Base-by-base conservation (phyloP, 371 early-diverging fungal species). In the Coemansia sp. region DNA sequence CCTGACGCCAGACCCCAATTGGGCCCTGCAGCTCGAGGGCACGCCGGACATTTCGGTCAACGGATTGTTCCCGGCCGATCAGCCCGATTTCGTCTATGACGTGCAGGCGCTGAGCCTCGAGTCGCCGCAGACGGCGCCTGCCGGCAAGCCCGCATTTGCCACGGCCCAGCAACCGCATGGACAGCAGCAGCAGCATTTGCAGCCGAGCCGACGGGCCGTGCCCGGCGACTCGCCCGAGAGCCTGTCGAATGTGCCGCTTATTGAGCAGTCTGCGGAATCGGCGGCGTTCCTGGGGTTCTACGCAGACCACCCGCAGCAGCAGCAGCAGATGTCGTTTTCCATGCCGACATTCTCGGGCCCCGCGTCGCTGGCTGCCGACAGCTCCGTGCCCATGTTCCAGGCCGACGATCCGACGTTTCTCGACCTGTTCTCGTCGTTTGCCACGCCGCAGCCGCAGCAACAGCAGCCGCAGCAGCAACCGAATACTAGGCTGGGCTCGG, bases 161-260 rank as follows among this genome's bases (percentile, higher is more conserved):
- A n/a, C 20, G 26, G 4, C 6, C 38, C 11, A 5, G 31, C 51
- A 13, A 10, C 51, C 5, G 35, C 10, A 10, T 32, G n/a, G 5
- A 7, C 35, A 34, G n/a, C 50, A 30, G 30, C 50, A 9, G 36
- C 36, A 34, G 16, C 14, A 52, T 4, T 32, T 11, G 5, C 50
- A 50, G 34, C 50, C 5, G 53, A n/a, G 45, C 3, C 10, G 16
- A 3, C 55, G 54, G 14, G 7, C 30, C 47, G 11, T 43, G 36
- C 47, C 62, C 5, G 45, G 43, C 26, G 65, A 64, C 8, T 60
- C 65, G 31, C 20, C 52, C 1, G 52, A 42, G 45, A 64, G 60
- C 45, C 32, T 32, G 10, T 63, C 63, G 14, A 63, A 59, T 41
- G 16, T 61, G 4, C 65, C 65, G 5, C 52, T 64, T 6, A 35